phyloP scores from a whole-genome alignment of 192 early-diverging fungal genomes.

The Funneliformis geosporum region DNA sequence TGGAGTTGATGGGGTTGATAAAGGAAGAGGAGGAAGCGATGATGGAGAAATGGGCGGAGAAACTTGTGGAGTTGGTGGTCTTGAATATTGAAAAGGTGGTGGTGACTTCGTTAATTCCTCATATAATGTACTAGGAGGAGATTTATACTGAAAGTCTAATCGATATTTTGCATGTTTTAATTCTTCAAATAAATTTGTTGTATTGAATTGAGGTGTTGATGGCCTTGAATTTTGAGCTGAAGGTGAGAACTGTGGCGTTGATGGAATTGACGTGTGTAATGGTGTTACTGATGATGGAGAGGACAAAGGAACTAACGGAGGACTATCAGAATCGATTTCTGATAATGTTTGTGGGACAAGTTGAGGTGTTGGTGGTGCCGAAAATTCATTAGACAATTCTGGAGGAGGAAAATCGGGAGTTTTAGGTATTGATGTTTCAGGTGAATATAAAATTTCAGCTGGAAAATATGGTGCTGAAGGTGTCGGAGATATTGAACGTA shows the following conservation, averaged over 20 bases:
- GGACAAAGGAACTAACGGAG: not conserved
- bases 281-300: not conserved
- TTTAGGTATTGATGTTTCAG: not conserved
- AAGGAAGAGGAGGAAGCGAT: not conserved
- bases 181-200: not conserved
- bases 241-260: not conserved
- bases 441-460: not conserved
- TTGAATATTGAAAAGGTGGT: not conserved
- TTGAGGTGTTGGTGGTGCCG: not conserved
- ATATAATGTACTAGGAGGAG: not conserved
- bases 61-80: not conserved
- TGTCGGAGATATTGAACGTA: constrained; percentile 3
- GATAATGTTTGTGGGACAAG: not conserved
- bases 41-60: constrained; percentile 11
- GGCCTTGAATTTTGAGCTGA: not conserved
- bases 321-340: not conserved
- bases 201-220: not conserved
- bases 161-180: too few species aligned
- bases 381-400: not conserved
- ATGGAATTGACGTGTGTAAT: not conserved
- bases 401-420: not conserved
- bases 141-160: not conserved
- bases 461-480: constrained; percentile 15
- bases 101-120: not conserved
- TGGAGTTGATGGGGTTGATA: not conserved